Percentiles rank a stretch among this genome's conserved stretches.
Conservation (phyloP, 768 basidiomycete genomes). For the Kwoniella shandongensis region DNA sequence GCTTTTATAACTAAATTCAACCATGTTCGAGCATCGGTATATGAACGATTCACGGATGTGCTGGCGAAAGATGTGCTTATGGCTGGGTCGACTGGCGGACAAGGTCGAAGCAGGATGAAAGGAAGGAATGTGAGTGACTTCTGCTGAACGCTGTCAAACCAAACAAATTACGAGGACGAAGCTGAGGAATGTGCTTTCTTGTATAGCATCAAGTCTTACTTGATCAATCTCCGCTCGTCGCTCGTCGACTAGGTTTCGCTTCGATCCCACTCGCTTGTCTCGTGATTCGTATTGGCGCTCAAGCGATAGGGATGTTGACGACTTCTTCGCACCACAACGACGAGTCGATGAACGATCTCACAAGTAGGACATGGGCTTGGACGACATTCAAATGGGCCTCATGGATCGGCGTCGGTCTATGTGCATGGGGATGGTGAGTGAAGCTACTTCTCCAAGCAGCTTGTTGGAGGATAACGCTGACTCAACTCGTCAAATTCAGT, state of each 20-base stretch:
- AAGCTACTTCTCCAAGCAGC: neutral
- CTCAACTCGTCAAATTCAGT: constrained; percentile 50
- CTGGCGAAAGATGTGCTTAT: constrained; percentile 88
- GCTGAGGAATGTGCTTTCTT: too few species aligned
- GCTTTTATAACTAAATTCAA: constrained; percentile 99
- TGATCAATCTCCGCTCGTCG: constrained; percentile 92
- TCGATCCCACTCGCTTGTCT: constrained; percentile 87
- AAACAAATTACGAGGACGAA: too few species aligned
- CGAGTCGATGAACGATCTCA: constrained; percentile 15
- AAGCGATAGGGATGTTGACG: constrained; percentile 55
- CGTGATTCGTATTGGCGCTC: constrained; percentile 54
- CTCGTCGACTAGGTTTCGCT: constrained; percentile 89
- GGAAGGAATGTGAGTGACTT: constrained; percentile 60
- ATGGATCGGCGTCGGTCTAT: constrained; percentile 36
- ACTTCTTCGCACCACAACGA: constrained; percentile 24
- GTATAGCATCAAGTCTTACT: constrained; percentile 77
- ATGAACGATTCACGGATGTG: constrained; percentile 92
- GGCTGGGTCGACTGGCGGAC: constrained; percentile 26
- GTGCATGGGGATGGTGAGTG: constrained; percentile 76
- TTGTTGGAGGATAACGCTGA: neutral
- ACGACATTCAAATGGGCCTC: constrained; percentile 59
- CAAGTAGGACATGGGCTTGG: constrained; percentile 33
- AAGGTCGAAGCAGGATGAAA: constrained; percentile 19
- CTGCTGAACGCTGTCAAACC: neutral
- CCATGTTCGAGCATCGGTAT: constrained; percentile 91